Conservation (phyloP, 345 rosid genomes). For the Syzygium aqueum region DNA sequence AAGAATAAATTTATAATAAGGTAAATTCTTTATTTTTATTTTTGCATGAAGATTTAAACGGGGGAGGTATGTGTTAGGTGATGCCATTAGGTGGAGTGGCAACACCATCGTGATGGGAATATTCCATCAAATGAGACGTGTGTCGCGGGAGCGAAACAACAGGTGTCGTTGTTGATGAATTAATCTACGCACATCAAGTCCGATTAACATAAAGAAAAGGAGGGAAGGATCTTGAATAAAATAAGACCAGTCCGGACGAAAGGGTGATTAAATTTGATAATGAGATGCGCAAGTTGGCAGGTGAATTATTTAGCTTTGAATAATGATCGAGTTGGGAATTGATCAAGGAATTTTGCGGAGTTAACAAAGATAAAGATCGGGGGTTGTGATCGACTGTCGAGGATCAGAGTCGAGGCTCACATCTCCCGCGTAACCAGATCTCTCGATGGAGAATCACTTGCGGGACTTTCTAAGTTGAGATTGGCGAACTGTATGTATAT, state of each 20-base stretch:
- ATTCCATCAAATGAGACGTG: not conserved
- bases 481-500: not conserved
- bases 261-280: not conserved
- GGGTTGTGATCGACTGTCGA: not conserved
- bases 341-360: not conserved
- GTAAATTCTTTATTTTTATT: not conserved
- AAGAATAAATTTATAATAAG: not conserved
- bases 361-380: not conserved
- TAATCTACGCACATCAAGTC: not conserved
- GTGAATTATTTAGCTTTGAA: not conserved
- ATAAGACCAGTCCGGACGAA: not conserved
- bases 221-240: not conserved
- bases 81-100: not conserved
- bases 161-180: not conserved
- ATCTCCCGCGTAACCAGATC: not conserved
- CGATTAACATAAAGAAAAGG: not conserved
- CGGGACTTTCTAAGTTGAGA: not conserved
- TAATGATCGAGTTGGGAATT: not conserved
- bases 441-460: not conserved
- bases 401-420: not conserved
- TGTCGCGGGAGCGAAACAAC: not conserved
- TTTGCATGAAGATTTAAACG: not conserved
- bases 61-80: not conserved
- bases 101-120: not conserved
- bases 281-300: not conserved